Evolutionary conservation across 2,329 filamentous ascomycete species (phyloP), one percentile per base, ranked within the genome.

Genomic region (Pestalotiopsis sp.): DNA sequence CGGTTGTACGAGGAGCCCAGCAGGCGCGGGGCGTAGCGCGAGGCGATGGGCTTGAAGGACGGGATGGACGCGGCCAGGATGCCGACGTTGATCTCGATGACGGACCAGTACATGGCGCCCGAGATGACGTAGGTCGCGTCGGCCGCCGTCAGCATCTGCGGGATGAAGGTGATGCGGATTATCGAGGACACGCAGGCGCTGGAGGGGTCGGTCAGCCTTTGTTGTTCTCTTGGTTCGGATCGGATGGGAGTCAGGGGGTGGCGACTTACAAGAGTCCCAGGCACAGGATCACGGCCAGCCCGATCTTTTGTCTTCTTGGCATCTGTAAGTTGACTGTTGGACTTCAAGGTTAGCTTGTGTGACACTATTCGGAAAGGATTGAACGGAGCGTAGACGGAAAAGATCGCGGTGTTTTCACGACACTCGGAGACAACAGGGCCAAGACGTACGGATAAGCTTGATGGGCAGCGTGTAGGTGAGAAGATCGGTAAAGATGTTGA

Each of bases 401-500:
- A 11, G 31, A 9, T 9, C 31, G 31, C 31, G 6, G 31, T 36
- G 7, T 36, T 36, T 36, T 36, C 7, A 36, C 31, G 2, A 11
- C 17, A 9, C 45, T 23, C 6, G 9, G 6, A 52, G 23, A 7
- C 3, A 9, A 52, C 3, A 9, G 11, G 45, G 20, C 17, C 45
- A 52, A 23, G 20, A 52, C 45, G 45, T 52, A 52, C 45, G 75
- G 25, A 86, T 75, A 13, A 84, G 80, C 3, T 77, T 78, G 67
- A 85, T 79, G 1, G 84, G 84, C 5, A 86, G 73, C 2, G 79
- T 77, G 70, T 83, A 84, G 27, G 82, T 83, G 23, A 83, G 67
- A 11, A 85, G 66, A 71, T 85, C 83, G 13, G 83, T 85, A 14
- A 82, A 68, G 68, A 85, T 83, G 72, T 84, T 84, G 49, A 85